phyloP scores from a whole-genome alignment of 2,329 filamentous ascomycete species.

The Didymella sp. region DNA sequence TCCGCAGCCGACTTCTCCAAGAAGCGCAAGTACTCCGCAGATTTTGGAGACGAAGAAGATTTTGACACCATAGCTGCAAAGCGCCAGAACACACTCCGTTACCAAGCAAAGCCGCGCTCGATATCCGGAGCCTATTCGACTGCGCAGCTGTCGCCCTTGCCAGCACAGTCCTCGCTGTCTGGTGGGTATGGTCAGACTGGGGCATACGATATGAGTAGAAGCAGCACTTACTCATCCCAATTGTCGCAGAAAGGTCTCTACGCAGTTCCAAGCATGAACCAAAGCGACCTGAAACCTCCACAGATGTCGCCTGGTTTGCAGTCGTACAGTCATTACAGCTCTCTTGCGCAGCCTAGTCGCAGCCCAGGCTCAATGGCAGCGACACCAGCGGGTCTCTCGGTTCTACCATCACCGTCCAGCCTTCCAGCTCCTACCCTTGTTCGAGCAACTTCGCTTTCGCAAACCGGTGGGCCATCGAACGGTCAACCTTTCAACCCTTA shows the following conservation, averaged over 20 bases:
- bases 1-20: slow-evolving; percentile 37
- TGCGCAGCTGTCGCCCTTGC: slow-evolving; percentile 48
- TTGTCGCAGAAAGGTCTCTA: slow-evolving; percentile 47
- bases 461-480: slow-evolving; percentile 55
- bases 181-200: slow-evolving; percentile 46
- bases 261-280: slow-evolving; percentile 38
- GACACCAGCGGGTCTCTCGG: slow-evolving; percentile 31
- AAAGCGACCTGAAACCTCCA: slow-evolving; percentile 43
- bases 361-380: slow-evolving; percentile 51
- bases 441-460: slow-evolving; percentile 70
- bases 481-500: slow-evolving; percentile 72
- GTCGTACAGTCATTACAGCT: slow-evolving; percentile 53
- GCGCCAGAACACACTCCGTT: slow-evolving; percentile 49
- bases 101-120: slow-evolving; percentile 44
- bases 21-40: slow-evolving; percentile 45
- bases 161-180: slow-evolving; percentile 47
- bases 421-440: slow-evolving; percentile 66
- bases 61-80: slow-evolving; percentile 44
- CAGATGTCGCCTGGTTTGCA: slow-evolving; percentile 46
- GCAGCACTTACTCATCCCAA: slow-evolving; percentile 39
- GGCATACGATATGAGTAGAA: slow-evolving; percentile 50
- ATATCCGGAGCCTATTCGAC: slow-evolving; percentile 43
- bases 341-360: slow-evolving; percentile 54
- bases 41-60: slow-evolving; percentile 37
- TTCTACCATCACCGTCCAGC: slow-evolving; percentile 55